Percentiles rank a stretch among this genome's conserved stretches.
Evolutionary conservation across 768 basidiomycete genomes (phyloP).

Genomic region (Mycena galericulata): DNA sequence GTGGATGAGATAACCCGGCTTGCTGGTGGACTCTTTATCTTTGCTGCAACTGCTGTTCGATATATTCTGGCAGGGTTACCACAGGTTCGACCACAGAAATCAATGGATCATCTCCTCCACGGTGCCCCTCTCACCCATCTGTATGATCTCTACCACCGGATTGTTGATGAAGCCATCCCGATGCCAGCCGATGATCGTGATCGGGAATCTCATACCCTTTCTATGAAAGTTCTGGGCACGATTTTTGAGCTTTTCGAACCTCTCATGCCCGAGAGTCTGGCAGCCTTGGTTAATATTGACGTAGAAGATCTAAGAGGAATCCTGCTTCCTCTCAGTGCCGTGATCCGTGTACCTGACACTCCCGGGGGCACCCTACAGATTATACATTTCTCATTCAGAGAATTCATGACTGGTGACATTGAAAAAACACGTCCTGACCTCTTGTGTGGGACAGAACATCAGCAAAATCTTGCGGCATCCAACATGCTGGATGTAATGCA

Average conservation of each 20-base stretch:
- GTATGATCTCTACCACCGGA: background rate
- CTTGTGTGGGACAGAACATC: background rate
- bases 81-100: background rate
- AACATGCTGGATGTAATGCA: background rate
- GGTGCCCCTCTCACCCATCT: background rate
- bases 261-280: background rate
- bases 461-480: background rate
- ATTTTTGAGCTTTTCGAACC: background rate
- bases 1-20: background rate
- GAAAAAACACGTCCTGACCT: background rate
- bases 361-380: background rate
- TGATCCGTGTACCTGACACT: background rate
- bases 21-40: background rate
- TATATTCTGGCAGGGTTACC: background rate
- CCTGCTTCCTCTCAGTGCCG: conserved; percentile 1
- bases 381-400: conserved; percentile 15
- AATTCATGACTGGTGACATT: background rate
- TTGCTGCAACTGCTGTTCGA: conserved; percentile 3
- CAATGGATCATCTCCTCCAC: background rate
- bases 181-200: background rate
- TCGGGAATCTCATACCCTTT: background rate
- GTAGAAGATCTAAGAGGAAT: background rate
- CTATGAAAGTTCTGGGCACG: background rate
- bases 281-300: background rate
- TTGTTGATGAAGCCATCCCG: background rate